Evolutionary conservation across 208 protist genomes (phyloP).

Genomic region (Crithidia fasciculata): DNA sequence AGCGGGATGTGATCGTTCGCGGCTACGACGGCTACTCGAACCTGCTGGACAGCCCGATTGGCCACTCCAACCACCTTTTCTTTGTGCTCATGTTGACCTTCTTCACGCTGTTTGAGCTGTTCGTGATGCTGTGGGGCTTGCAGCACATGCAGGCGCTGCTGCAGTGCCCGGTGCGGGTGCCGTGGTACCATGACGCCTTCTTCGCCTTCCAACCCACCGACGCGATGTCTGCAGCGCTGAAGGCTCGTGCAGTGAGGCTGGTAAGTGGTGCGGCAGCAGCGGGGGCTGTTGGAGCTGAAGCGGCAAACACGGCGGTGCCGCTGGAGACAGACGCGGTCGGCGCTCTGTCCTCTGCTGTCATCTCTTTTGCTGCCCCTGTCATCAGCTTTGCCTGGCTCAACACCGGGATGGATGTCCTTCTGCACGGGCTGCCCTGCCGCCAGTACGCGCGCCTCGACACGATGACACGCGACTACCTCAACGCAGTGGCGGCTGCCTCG

Average conservation of each 20-base stretch:
- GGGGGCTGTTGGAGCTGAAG: no score
- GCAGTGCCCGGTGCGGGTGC: slow-evolving; percentile 15
- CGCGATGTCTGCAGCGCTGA: slow-evolving; percentile 2
- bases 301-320: no score
- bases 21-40: slow-evolving; percentile 80
- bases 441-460: slow-evolving; percentile 30
- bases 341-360: neutral
- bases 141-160: slow-evolving; percentile 41
- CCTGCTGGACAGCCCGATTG: slow-evolving; percentile 72
- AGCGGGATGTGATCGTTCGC: slow-evolving; percentile 67
- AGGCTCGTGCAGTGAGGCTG: neutral
- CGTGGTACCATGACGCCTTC: slow-evolving; percentile 42
- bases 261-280: neutral
- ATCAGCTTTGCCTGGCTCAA: slow-evolving; percentile 47
- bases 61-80: slow-evolving; percentile 58
- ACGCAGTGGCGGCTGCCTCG: neutral
- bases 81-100: slow-evolving; percentile 64
- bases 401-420: slow-evolving; percentile 34
- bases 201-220: slow-evolving; percentile 25
- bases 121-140: slow-evolving; percentile 56
- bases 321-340: neutral
- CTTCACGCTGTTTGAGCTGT: slow-evolving; percentile 52
- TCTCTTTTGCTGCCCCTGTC: slow-evolving; percentile 9
- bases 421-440: slow-evolving; percentile 67
- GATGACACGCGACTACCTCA: slow-evolving; percentile 15